Base-by-base conservation (phyloP, 2,329 filamentous ascomycete species). In the Stagonosporopsis vannaccii region DNA sequence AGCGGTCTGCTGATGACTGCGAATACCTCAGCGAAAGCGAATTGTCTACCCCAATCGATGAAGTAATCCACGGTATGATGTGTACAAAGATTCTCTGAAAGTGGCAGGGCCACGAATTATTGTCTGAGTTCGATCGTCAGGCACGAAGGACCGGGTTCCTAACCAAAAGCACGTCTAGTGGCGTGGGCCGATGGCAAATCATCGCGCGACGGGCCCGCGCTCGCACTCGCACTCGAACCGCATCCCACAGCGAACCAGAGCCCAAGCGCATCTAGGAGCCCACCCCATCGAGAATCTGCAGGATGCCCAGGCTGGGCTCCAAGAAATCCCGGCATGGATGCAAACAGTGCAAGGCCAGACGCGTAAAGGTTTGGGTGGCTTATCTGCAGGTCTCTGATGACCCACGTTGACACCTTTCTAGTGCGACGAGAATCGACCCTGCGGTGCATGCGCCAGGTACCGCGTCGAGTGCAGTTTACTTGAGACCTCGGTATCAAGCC, bases 371-470 rank as follows among this genome's bases (percentile, higher is more conserved):
- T 67, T 59, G 35, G 6, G 17, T 23, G 7, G 26, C 26, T 36
- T 17, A 30, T n/a, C 39, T 23, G 28, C 40, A 11, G 13, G 15
- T 22, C 28, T 39, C 11, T 15, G 17, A 36, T 19, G 35, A 6
- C 15, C 9, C 20, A 19, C 33, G 35, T 35, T 26, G 17, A 47
- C 36, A 35, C 42, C 35, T 39, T 36, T n/a, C 28, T 13, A 72
- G 71, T 73, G 70, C 56, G 69, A 72, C 28, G 69, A 73, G 56
- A 66, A 64, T 36, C 58, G 62, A 13, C 67, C 69, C 25, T 72
- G 70, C 39, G 61, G 61, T 46, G 66, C 67, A 33, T 73, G 70
- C 50, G 56, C 60, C 5, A 64, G 60, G 52, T 68, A 73, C 54
- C 57, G 61, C 32, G 70, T 67, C 6, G 63, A 67, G 37, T 73